phyloP scores from a whole-genome alignment of 306 rosid species.

The Cicer pinnatifidum region DNA sequence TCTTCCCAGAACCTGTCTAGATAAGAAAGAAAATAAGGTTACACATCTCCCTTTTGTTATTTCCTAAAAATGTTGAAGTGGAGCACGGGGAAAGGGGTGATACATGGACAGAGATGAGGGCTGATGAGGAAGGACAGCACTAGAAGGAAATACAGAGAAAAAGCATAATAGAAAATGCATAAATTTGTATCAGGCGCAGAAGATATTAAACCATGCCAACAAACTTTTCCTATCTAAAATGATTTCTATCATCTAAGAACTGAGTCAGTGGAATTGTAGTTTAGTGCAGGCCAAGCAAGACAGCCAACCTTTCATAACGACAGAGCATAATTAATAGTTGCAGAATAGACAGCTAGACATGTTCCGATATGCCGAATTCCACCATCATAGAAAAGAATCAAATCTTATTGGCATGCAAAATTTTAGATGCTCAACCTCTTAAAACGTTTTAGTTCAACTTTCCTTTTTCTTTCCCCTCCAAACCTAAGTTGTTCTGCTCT shows the following conservation, averaged over 20 bases:
- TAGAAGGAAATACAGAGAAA: neutral
- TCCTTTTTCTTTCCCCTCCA: neutral
- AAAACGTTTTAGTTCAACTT: neutral
- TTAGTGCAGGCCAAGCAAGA: slow-evolving; percentile 11
- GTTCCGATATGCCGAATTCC: neutral
- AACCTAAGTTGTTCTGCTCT: neutral
- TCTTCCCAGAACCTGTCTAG: slow-evolving; percentile 99
- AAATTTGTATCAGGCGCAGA: neutral
- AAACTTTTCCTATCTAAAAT: neutral
- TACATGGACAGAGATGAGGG: slow-evolving; percentile 1
- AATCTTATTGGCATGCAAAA: neutral
- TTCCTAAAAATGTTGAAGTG: neutral
- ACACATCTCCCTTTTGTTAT: slow-evolving; percentile 10
- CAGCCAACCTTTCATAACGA: slow-evolving; percentile 22
- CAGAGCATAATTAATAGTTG: neutral
- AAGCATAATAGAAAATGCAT: neutral
- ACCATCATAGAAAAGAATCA: slow-evolving; percentile 2
- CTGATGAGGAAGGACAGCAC: neutral
- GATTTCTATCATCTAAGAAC: neutral
- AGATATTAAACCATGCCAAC: slow-evolving; percentile 3
- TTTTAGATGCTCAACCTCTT: neutral
- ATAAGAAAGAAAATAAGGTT: slow-evolving; percentile 46
- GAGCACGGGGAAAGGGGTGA: neutral
- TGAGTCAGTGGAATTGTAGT: neutral
- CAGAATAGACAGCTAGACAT: slow-evolving; percentile 5